Evolutionary conservation across 192 early-diverging fungal genomes (phyloP).

Genomic region (Powellomyces hirtus): DNA sequence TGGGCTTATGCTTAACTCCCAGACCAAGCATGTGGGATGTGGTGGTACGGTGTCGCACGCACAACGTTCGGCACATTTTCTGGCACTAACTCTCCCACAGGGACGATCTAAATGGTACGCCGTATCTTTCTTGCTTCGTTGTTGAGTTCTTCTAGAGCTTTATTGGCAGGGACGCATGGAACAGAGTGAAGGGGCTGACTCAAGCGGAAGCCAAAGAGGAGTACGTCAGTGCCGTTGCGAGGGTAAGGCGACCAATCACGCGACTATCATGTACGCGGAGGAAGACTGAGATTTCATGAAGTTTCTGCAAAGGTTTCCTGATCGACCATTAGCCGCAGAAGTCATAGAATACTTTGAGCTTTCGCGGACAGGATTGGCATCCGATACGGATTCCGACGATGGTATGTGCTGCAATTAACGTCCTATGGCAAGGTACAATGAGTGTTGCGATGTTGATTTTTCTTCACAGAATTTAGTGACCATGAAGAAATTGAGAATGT

Average conservation of each 20-base stretch:
- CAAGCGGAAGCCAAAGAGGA: constrained; percentile 17
- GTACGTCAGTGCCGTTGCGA: constrained; percentile 8
- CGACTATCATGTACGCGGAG: no score
- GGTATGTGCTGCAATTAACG: constrained; percentile 8
- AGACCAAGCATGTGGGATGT: constrained; percentile 45
- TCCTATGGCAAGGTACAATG: background rate
- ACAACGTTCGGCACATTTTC: no score
- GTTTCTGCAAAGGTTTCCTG: constrained; percentile 25
- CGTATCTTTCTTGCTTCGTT: no score
- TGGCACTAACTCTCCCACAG: no score
- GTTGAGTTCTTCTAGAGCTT: no score
- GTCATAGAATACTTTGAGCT: constrained; percentile 33
- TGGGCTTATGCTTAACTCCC: constrained; percentile 37
- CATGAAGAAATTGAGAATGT: constrained; percentile 3
- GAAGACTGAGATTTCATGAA: background rate
- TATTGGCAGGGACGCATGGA: constrained; percentile 36
- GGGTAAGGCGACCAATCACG: no score
- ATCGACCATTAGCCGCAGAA: constrained; percentile 20
- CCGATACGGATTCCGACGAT: constrained; percentile 18
- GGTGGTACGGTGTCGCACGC: constrained; percentile 23
- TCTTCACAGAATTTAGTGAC: constrained; percentile 16
- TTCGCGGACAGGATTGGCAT: constrained; percentile 17
- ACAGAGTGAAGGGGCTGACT: background rate
- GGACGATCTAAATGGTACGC: no score
- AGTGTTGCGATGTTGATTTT: background rate